Evolutionary conservation across 371 early-diverging fungal species (phyloP), one percentile per base, ranked within the genome.

Genomic region (Mortierella sp.): DNA sequence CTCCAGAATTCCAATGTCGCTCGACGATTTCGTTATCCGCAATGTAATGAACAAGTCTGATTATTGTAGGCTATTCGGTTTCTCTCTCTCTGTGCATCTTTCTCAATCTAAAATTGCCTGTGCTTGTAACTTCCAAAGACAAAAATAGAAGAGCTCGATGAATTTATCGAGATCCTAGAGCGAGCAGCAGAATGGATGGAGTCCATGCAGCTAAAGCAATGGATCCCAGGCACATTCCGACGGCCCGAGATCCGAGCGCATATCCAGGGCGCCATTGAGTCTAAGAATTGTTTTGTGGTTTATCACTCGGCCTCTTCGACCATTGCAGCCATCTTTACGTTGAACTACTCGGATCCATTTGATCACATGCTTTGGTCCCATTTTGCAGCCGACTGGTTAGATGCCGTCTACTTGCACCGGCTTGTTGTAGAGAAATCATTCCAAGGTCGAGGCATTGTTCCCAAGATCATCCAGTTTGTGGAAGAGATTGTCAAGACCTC

Each of bases 151-250:
- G 72, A 79, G 47, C 57, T 72, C 6, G 73, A 79, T 0, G 63
- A 61, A 16, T 72, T 68, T 30, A 69, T 63, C 50, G 65, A 79
- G 26, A 62, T 79, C 63, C 79, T 79, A 6, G 79, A 79, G 25
- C 73, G 80, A 0, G 80, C 73, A 9, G 74, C 80, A 28, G 63
- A 68, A 23, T 79, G 74, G 80, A 79, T 79, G 80, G 70, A 73
- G 23, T 71, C 77, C 23, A 72, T 72, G 23, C 67, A 64, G 44
- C 55, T 76, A 12, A 47, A 62, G 16, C 76, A 76, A 51, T 76
- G 76, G 76, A 76, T 71, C 47, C 76, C 76, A 28, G 76, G 76
- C 4, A 71, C 76, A 2, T 76, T 76, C 48, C 76, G 76, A 2
- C 44, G 64, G n/a, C 52, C 55, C 1, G 76, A 71, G 1, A 9